Evolutionary conservation across 768 basidiomycete species (phyloP).

Genomic region (Roridomyces roridus): DNA sequence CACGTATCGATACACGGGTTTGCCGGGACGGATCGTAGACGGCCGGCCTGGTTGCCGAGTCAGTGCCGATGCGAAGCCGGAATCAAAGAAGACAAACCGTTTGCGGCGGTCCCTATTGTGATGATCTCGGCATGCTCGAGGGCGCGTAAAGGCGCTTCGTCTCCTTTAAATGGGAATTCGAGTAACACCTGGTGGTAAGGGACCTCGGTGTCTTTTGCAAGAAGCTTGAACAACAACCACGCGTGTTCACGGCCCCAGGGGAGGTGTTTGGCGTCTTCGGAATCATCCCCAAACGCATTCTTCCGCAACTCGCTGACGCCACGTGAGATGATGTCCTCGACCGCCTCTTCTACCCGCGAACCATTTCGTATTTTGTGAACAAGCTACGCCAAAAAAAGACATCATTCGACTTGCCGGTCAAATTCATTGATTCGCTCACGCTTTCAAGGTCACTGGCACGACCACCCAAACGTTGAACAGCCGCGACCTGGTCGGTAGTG

Average conservation of each 20-base stretch:
- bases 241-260: conserved; percentile 89
- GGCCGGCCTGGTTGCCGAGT: conserved; percentile 68
- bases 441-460: conserved; percentile 89
- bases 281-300: conserved; percentile 91
- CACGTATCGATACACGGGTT: conserved; percentile 86
- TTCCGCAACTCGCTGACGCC: conserved; percentile 87
- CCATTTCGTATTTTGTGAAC: conserved; percentile 86
- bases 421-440: conserved; percentile 47
- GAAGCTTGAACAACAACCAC: conserved; percentile 79
- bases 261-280: conserved; percentile 83
- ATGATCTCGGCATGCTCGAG: conserved; percentile 94
- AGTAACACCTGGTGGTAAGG: conserved; percentile 83
- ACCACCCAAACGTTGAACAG: conserved; percentile 84
- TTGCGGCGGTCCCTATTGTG: conserved; percentile 66
- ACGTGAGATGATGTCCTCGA: conserved; percentile 87
- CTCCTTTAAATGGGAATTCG: conserved; percentile 91
- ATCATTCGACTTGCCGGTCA: background rate
- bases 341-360: conserved; percentile 74
- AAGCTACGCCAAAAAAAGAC: conserved; percentile 60
- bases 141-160: conserved; percentile 77
- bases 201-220: conserved; percentile 73
- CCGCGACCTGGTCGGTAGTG: conserved; percentile 56
- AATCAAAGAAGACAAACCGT: conserved; percentile 48
- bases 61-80: no score
- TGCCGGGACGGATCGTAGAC: conserved; percentile 85